A percentile compares a stretch with the other conserved stretches of the same genome.
phyloP scores from a whole-genome alignment of 164 flowering plant genomes.

The Nymphaea colorata region DNA sequence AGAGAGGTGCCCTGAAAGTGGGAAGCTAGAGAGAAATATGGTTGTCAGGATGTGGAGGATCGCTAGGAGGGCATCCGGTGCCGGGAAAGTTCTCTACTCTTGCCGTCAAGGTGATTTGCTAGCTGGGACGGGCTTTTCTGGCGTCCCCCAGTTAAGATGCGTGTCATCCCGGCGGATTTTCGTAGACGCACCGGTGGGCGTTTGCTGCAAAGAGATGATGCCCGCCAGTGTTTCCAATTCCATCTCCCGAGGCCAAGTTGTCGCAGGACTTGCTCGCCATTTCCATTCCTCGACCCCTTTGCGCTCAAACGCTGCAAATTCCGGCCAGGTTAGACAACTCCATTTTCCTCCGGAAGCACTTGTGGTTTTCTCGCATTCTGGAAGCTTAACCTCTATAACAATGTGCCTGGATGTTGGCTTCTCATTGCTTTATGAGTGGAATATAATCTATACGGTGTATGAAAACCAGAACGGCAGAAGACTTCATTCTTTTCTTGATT shows the following conservation, averaged over 20 bases:
- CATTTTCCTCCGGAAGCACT: background rate
- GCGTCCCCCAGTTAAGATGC: background rate
- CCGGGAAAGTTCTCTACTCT: background rate
- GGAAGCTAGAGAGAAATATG: background rate
- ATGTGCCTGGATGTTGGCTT: too few relatives aligned
- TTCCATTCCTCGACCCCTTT: background rate
- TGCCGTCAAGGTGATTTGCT: background rate
- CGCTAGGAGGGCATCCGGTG: background rate
- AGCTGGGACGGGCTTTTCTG: background rate
- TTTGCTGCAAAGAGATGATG: background rate
- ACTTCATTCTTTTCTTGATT: too few relatives aligned
- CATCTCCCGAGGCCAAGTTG: background rate
- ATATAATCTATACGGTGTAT: too few relatives aligned
- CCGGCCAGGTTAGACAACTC: background rate
- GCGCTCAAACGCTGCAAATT: background rate
- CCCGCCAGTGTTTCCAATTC: background rate
- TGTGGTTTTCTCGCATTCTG: background rate
- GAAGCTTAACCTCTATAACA: background rate
- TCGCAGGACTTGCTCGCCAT: background rate
- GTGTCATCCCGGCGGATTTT: background rate
- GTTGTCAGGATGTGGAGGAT: background rate
- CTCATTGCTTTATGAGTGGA: too few relatives aligned
- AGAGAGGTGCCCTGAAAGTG: too few relatives aligned
- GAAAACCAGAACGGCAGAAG: too few relatives aligned
- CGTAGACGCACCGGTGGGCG: background rate